phyloP scores from a whole-genome alignment of 140 eudicot genomes.

The Bidens hawaiensis region DNA sequence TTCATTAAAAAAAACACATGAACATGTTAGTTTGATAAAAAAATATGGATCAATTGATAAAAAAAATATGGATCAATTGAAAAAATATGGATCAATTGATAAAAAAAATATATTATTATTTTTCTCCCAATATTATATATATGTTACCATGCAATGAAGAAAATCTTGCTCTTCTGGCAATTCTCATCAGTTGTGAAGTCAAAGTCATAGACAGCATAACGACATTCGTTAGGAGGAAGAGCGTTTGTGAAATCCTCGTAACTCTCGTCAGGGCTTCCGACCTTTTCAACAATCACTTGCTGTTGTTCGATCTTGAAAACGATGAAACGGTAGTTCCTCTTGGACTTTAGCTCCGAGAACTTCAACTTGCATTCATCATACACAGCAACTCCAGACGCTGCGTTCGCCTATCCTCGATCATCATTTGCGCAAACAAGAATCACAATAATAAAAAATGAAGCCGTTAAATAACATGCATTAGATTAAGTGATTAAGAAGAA shows the following conservation, averaged over 20 bases:
- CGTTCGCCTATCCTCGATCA: conserved; percentile 47
- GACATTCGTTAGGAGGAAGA: conserved; percentile 84
- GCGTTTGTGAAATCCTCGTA: conserved; percentile 77
- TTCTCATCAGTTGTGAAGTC: conserved; percentile 86
- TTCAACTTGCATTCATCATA: conserved; percentile 62
- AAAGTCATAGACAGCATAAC: conserved; percentile 85
- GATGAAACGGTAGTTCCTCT: conserved; percentile 70
- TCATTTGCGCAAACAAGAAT: conserved; percentile 3
- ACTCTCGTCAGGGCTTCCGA: conserved; percentile 53
- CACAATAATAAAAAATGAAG: not conserved
- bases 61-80: too few species aligned
- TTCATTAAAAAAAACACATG: too few species aligned
- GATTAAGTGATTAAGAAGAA: too few species aligned
- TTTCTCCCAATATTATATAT: too few species aligned
- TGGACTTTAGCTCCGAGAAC: conserved; percentile 73
- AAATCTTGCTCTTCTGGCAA: conserved; percentile 94
- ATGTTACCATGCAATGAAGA: conserved; percentile 89
- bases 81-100: too few species aligned
- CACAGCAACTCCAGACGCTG: conserved; percentile 82
- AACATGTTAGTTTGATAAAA: too few species aligned
- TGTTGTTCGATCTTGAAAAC: conserved; percentile 71
- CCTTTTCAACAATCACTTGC: conserved; percentile 74
- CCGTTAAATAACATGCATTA: too few species aligned
- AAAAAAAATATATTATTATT: too few species aligned
- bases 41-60: too few species aligned